Evolutionary conservation across 2,329 filamentous ascomycete species (phyloP).

Genomic region (Penicillium sp.): DNA sequence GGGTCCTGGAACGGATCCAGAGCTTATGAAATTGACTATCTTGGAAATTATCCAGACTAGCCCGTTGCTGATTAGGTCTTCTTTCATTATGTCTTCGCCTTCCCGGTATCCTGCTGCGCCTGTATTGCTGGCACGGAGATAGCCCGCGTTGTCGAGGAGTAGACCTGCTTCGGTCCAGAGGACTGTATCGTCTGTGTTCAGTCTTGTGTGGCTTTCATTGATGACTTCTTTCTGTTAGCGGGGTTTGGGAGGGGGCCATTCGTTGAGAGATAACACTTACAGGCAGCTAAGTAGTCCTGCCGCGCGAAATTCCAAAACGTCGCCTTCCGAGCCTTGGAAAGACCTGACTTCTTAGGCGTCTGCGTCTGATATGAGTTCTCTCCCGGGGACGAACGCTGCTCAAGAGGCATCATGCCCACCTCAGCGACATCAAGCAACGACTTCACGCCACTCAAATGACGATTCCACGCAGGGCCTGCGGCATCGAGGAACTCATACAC

Average conservation of each 20-base stretch:
- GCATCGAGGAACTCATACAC: conserved; percentile 68
- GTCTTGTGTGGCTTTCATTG: conserved; percentile 59
- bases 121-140: conserved; percentile 46
- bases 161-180: conserved; percentile 65
- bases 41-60: conserved; percentile 66
- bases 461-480: conserved; percentile 60
- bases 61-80: conserved; percentile 64
- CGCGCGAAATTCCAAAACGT: conserved; percentile 68
- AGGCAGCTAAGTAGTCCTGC: conserved; percentile 64
- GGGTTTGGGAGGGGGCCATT: neutral
- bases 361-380: conserved; percentile 28
- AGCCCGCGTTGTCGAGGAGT: conserved; percentile 54
- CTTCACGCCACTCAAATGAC: conserved; percentile 65
- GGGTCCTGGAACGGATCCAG: conserved; percentile 40
- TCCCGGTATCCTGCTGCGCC: conserved; percentile 32
- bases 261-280: conserved; percentile 36
- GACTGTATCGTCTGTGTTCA: conserved; percentile 61
- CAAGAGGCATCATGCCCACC: conserved; percentile 41
- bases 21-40: conserved; percentile 63
- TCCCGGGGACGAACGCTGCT: conserved; percentile 45
- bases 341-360: conserved; percentile 35
- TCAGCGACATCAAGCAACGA: conserved; percentile 55
- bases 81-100: conserved; percentile 51
- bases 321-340: conserved; percentile 57
- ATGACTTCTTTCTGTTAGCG: conserved; percentile 39